These are phyloP conservation scores for Aspergillus neoniger DNA, from an alignment of 2,329 filamentous ascomycete genomes.

Conservation along the genomic window DNA sequence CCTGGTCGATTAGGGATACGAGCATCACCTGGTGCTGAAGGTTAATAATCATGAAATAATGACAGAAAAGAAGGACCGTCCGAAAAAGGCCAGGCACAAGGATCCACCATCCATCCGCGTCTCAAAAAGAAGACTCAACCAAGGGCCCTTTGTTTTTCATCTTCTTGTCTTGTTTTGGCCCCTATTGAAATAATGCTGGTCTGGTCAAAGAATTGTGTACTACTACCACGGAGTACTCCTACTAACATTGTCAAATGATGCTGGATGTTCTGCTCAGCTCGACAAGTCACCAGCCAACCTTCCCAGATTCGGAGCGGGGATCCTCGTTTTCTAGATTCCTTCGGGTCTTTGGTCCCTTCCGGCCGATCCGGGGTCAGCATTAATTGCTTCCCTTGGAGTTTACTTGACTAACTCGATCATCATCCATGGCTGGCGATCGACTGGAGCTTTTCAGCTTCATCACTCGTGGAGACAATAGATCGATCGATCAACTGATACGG, in stretches of 20 bases:
- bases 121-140: background rate
- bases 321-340: background rate
- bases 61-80: background rate
- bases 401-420: background rate
- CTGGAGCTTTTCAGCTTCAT: too few species aligned
- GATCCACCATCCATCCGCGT: background rate
- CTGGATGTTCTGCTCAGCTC: background rate
- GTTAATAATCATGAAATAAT: background rate
- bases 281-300: background rate
- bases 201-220: too few species aligned
- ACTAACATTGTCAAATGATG: background rate
- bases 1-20: background rate
- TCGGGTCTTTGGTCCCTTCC: conserved; percentile 3
- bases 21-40: background rate
- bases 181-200: too few species aligned
- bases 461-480: background rate
- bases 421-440: too few species aligned
- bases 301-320: background rate
- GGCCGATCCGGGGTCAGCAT: conserved; percentile 10
- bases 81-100: background rate
- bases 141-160: background rate
- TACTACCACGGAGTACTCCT: too few species aligned
- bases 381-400: conserved; percentile 2
- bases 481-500: background rate
- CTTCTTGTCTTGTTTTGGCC: background rate